Conservation (phyloP, 768 basidiomycete species). For the Flagelloscypha sp. region DNA sequence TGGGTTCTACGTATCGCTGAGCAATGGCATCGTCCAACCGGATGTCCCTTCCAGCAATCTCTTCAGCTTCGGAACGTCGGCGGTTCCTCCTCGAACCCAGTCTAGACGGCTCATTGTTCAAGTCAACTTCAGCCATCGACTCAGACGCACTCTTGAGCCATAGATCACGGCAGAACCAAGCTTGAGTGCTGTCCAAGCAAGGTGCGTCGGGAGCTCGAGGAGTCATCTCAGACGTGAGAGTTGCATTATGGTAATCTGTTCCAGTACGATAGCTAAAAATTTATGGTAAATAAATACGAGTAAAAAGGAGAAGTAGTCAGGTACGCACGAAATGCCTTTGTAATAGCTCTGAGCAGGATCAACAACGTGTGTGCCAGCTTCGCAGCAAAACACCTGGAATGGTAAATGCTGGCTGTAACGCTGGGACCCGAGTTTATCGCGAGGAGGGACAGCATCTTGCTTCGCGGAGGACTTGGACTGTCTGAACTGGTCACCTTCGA, state of each 20-base stretch:
- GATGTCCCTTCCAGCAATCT: slow-evolving; percentile 27
- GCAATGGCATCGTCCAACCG: slow-evolving; percentile 27
- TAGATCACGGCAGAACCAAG: slow-evolving; percentile 96
- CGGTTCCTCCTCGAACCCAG: slow-evolving; percentile 19
- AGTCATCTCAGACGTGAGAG: slow-evolving; percentile 44
- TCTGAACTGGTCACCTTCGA: slow-evolving; percentile 96
- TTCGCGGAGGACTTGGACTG: slow-evolving; percentile 93
- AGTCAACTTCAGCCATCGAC: slow-evolving; percentile 53
- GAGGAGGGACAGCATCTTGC: slow-evolving; percentile 84
- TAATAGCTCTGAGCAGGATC: slow-evolving; percentile 97
- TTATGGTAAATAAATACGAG: too few species aligned
- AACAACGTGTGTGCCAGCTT: slow-evolving; percentile 94
- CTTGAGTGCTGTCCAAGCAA: slow-evolving; percentile 93
- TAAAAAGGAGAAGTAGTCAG: too few species aligned
- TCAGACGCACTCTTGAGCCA: slow-evolving; percentile 87
- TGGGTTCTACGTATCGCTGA: too few species aligned
- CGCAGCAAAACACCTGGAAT: slow-evolving; percentile 98
- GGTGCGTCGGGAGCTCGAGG: slow-evolving; percentile 68
- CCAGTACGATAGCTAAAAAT: slow-evolving; percentile 89
- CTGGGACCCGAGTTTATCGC: slow-evolving; percentile 70
- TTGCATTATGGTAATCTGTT: slow-evolving; percentile 72
- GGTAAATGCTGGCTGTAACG: slow-evolving; percentile 90
- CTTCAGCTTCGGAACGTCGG: slow-evolving; percentile 22
- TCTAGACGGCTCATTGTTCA: slow-evolving; percentile 27
- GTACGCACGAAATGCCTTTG: slow-evolving; percentile 68